Evolutionary conservation across 2,329 filamentous ascomycete genomes (phyloP).

Genomic region (Aureobasidium pullulans): DNA sequence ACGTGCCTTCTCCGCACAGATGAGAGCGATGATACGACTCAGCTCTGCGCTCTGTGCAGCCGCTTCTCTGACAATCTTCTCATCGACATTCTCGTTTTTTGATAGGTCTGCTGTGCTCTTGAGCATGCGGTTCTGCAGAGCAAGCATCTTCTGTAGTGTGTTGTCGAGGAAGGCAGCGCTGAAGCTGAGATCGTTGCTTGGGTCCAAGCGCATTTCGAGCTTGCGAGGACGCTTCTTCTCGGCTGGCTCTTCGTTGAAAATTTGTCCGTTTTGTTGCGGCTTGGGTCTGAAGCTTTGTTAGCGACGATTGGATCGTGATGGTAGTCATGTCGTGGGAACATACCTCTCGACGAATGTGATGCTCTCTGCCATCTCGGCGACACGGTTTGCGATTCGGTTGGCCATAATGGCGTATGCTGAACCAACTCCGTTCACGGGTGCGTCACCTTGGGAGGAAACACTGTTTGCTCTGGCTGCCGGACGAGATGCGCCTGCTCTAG

Average conservation of each 20-base stretch:
- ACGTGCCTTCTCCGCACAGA: conserved; percentile 46
- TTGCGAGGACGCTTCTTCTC: conserved; percentile 40
- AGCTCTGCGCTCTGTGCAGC: conserved; percentile 44
- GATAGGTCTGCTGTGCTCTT: conserved; percentile 40
- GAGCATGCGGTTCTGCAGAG: conserved; percentile 44
- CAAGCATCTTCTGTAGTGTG: conserved; percentile 43
- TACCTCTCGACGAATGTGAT: conserved; percentile 43
- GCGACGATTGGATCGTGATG: background rate
- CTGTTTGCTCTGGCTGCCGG: conserved; percentile 19
- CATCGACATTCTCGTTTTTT: conserved; percentile 37
- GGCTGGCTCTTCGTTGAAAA: conserved; percentile 20
- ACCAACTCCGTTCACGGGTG: conserved; percentile 23
- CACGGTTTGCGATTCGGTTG: conserved; percentile 42
- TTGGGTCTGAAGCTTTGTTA: conserved; percentile 18
- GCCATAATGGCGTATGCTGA: conserved; percentile 47
- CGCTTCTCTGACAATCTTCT: conserved; percentile 42
- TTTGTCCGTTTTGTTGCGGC: conserved; percentile 18
- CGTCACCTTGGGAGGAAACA: conserved; percentile 27
- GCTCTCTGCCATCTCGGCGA: conserved; percentile 47
- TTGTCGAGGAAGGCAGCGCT: conserved; percentile 48
- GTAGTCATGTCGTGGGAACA: background rate
- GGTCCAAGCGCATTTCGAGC: conserved; percentile 42
- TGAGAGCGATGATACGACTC: conserved; percentile 43
- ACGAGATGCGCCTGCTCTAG: conserved; percentile 14
- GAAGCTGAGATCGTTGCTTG: conserved; percentile 35